These are phyloP conservation scores for Chloroidium sp. DNA, from an alignment of 163 green algal species.

Conservation along the genomic window DNA sequence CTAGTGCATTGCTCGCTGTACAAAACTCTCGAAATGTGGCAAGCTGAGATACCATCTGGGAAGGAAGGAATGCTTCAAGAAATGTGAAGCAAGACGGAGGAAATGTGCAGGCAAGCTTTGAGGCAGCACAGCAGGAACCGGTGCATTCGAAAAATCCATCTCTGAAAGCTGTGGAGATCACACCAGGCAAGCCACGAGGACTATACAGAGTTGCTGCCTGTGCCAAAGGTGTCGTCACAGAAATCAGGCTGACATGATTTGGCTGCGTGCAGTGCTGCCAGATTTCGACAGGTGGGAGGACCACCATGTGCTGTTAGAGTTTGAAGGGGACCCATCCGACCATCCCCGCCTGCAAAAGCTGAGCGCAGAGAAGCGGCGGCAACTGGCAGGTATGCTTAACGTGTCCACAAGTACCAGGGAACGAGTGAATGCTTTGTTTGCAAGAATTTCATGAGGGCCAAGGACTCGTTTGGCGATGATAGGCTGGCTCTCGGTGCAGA, in stretches of 20 bases:
- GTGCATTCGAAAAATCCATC: conserved; percentile 50
- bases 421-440: not conserved
- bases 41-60: no score
- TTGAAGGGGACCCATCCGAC: conserved; percentile 41
- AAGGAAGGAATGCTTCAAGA: no score
- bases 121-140: conserved; percentile 33
- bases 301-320: conserved; percentile 34
- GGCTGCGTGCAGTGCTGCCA: conserved; percentile 30
- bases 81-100: not conserved
- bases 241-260: not conserved
- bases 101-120: conserved; percentile 45
- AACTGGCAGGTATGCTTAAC: conserved; percentile 9
- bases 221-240: not conserved
- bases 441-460: not conserved
- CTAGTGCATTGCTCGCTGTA: not conserved
- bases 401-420: not conserved
- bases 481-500: not conserved
- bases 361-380: conserved; percentile 10
- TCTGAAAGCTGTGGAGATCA: conserved; percentile 42
- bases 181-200: conserved; percentile 23
- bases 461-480: not conserved
- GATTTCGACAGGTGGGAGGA: conserved; percentile 13
- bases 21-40: no score
- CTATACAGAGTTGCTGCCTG: not conserved
- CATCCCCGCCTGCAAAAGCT: conserved; percentile 16